Evolutionary conservation across 495 filamentous ascomycete species (phyloP).

Genomic region (Penicillium lagena): DNA sequence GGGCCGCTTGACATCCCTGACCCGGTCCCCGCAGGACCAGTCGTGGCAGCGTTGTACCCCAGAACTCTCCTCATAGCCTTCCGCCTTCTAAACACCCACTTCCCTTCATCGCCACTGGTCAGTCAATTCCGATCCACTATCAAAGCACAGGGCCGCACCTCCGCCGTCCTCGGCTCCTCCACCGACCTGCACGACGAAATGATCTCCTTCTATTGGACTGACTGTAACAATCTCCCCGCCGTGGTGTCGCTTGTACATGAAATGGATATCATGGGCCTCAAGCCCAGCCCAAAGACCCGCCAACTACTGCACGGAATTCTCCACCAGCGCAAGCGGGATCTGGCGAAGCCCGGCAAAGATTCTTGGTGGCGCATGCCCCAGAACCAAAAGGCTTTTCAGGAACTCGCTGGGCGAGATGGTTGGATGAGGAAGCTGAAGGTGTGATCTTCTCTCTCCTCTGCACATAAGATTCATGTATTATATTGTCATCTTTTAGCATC

Average conservation of each 20-base stretch:
- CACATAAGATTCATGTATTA: too few species aligned
- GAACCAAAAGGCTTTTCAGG: constrained; percentile 25
- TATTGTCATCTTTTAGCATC: too few species aligned
- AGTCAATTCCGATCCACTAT: constrained; percentile 61
- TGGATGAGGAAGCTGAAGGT: constrained; percentile 20
- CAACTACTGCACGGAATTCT: constrained; percentile 37
- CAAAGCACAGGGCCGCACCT: constrained; percentile 62
- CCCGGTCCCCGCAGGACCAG: constrained; percentile 36
- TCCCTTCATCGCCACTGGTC: constrained; percentile 54
- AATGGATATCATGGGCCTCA: constrained; percentile 69
- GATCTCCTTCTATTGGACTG: constrained; percentile 55
- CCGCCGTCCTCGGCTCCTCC: constrained; percentile 66
- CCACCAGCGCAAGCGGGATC: constrained; percentile 16
- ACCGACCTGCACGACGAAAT: constrained; percentile 71
- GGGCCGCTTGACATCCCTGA: constrained; percentile 22
- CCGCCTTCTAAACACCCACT: constrained; percentile 54
- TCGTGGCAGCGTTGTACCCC: constrained; percentile 65
- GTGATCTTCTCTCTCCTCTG: neutral
- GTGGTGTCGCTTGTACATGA: constrained; percentile 62
- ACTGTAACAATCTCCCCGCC: constrained; percentile 52
- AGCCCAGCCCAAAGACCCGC: constrained; percentile 51
- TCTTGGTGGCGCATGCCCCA: constrained; percentile 36
- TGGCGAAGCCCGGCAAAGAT: neutral
- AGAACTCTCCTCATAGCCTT: constrained; percentile 56
- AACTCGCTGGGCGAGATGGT: constrained; percentile 21